Conservation (phyloP, 768 basidiomycete genomes). For the Suillus fuscotomentosus region DNA sequence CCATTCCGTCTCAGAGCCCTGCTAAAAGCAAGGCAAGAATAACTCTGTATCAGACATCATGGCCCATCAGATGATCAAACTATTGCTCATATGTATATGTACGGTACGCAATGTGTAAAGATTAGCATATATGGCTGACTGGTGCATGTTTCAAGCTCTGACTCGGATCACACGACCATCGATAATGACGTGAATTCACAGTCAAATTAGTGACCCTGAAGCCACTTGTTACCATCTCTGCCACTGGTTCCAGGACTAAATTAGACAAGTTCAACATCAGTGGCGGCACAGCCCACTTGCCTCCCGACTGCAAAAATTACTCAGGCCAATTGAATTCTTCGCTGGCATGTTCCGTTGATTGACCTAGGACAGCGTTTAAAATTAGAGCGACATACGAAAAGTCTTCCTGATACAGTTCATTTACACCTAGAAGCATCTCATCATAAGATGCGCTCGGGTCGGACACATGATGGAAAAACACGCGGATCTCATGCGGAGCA, state of each 20-base stretch:
- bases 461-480: conserved; percentile 32
- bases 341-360: background rate
- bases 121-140: background rate
- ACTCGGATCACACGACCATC: background rate
- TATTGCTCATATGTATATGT: background rate
- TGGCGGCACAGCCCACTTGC: background rate
- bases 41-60: background rate
- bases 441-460: conserved; percentile 18
- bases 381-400: conserved; percentile 8
- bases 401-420: conserved; percentile 22
- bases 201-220: background rate
- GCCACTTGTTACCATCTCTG: conserved; percentile 24
- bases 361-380: background rate
- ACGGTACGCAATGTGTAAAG: background rate
- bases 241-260: conserved; percentile 13
- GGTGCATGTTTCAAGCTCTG: background rate
- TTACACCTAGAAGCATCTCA: conserved; percentile 23
- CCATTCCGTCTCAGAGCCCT: background rate
- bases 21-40: background rate
- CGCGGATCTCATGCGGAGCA: conserved; percentile 34
- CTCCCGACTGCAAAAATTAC: conserved; percentile 19
- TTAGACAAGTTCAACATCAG: background rate
- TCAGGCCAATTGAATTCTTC: conserved; percentile 14
- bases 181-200: background rate
- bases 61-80: background rate